A percentile compares a stretch with the other conserved stretches of the same genome.
Conservation (phyloP, 2,329 filamentous ascomycete species). For the Paecilomyces dactylethromorphus region DNA sequence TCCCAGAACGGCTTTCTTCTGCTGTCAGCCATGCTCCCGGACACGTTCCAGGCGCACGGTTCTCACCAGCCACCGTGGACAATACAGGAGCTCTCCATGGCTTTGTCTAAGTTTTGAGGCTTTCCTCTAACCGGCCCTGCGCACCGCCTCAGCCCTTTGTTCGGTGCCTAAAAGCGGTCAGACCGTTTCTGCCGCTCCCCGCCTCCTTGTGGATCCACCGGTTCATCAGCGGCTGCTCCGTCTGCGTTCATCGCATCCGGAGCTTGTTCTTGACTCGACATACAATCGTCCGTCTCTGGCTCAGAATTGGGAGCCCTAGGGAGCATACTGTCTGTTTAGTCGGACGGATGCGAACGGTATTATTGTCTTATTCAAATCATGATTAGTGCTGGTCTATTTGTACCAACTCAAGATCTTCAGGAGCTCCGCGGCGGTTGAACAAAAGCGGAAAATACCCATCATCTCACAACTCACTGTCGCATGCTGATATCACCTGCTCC, state of each 20-base stretch:
- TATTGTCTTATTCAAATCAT: constrained; percentile 12
- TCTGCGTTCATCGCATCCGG: not conserved
- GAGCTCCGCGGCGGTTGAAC: constrained; percentile 22
- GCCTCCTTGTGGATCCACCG: not conserved
- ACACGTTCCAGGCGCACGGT: not conserved
- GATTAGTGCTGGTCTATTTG: constrained; percentile 15
- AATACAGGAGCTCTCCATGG: not conserved
- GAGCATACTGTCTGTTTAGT: not conserved
- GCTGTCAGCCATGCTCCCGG: not conserved
- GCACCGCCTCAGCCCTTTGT: not conserved
- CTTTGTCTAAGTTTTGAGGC: too few species aligned
- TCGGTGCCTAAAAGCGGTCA: not conserved
- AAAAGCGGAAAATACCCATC: not conserved
- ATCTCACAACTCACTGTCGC: not conserved
- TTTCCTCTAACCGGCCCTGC: too few species aligned
- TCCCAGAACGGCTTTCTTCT: not conserved
- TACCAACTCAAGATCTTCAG: constrained; percentile 17
- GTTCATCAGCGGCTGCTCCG: not conserved
- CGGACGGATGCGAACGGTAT: not conserved
- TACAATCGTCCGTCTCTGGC: not conserved
- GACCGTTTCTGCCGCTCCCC: not conserved
- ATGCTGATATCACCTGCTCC: not conserved
- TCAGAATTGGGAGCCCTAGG: not conserved
- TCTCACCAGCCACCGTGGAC: not conserved
- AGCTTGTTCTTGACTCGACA: not conserved